Base-by-base conservation (phyloP, 306 rosid species). In the Cucurbita moschata region DNA sequence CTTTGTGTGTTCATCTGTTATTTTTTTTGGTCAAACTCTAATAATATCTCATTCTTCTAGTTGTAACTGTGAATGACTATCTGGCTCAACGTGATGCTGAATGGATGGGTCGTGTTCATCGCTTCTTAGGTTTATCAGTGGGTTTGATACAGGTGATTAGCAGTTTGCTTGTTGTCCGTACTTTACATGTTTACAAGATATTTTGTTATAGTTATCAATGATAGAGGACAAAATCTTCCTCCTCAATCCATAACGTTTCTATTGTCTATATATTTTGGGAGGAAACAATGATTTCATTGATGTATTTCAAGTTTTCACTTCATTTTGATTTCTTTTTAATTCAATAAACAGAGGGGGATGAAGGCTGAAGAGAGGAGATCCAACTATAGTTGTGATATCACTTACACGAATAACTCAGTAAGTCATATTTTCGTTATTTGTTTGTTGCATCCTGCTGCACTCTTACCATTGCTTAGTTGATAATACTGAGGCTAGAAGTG, bases 1-100 rank as follows among this genome's bases (percentile, higher is more conserved):
- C 35, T 30, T 30, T 30, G 35, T 30, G 35, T 30, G 35, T 30
- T 30, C 2, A 5, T 65, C 53, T 19, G 16, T 40, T 18, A 4
- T 65, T 23, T 72, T 16, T 16, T 75, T 10, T 35, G 60, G 60
- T 78, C 79, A 39, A 69, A 60, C 16, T 26, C 75, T 56, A 49
- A 75, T 77, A 10, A 11, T 47, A 54, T 55, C 46, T 74, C 68
- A 42, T 59, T 62, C 7, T 57, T 70, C 76, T 75, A 94, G 97
- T 94, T 83, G 97, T 94, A 19, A 90, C 98, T 4, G 97, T 94
- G 73, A 94, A 94, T 23, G 98, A 90, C 79, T 94, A 94, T 87
- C 87, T 94, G 81, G 98, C 98, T 86, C 96, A 90, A 76, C 91
- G 97, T n/a, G 97, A 94, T 87, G 97, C 98, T 75, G 98, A 94